Base-by-base conservation (phyloP, 192 early-diverging fungal genomes). In the Rhizoclosmatium globosum region DNA sequence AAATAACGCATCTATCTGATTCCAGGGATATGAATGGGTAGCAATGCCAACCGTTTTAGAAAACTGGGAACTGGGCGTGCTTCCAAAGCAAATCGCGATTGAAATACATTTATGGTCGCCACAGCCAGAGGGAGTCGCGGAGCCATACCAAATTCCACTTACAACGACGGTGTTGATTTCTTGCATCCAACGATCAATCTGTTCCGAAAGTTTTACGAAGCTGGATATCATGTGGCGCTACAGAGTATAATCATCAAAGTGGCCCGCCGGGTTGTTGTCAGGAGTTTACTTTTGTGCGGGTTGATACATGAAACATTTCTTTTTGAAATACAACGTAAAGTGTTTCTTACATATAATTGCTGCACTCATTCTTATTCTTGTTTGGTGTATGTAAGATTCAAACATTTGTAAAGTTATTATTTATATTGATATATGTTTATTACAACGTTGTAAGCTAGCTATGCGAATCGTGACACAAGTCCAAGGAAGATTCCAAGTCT, bases 171-270 rank as follows among this genome's bases (percentile, higher is more conserved):
- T 31, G 9, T 11, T 4, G 44, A 68, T 21, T 41, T 31, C 43
- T 39, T 68, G 66, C 66, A 68, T 21, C 66, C 66, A 4, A 31
- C 21, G 38, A 7, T 68, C 23, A 68, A 68, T 21, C 44, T 68
- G 6, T 68, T 68, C 44, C 4, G 44, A 41, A 6, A 11, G 39
- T 31, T 68, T 45, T 47, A 47, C 44, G 42, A 17, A 6, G 66
- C 66, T 6, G 66, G 66, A 45, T 68, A 47, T 39, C 60, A 62
- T 21, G 38, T 39, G 9, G 60, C 60, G 50, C 50, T 13, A 53
- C 50, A 13, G 50, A 53, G 17, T 53, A 53, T 17, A 53, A 53
- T 17, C 50, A 7, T 17, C 50, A 53, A 53, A 53, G 50, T 53
- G 17, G 50, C 17, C 50, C 50, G 17, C 9, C 50, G 17, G 50